phyloP scores from a whole-genome alignment of 2,329 filamentous ascomycete species.

The Penicillium freii region DNA sequence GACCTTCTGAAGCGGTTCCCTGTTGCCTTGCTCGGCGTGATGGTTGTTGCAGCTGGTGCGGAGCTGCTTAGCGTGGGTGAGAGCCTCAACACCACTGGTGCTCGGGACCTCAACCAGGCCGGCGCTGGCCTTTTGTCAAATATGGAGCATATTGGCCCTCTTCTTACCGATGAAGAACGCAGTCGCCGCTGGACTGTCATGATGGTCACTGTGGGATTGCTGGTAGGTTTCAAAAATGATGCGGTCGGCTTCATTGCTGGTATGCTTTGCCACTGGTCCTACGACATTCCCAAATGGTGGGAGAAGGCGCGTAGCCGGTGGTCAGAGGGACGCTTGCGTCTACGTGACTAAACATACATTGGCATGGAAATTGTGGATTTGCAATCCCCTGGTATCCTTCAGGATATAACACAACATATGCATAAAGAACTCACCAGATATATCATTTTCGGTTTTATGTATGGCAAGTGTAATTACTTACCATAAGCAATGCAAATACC shows the following conservation, averaged over 20 bases:
- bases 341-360: slow-evolving; percentile 8
- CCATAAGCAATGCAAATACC: not conserved
- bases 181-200: slow-evolving; percentile 82
- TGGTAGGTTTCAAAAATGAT: slow-evolving; percentile 86
- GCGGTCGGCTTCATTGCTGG: slow-evolving; percentile 82
- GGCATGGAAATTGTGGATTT: not conserved
- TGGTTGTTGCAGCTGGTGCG: slow-evolving; percentile 85
- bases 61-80: slow-evolving; percentile 85
- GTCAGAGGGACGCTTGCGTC: slow-evolving; percentile 33
- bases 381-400: not conserved
- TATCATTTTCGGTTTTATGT: not conserved
- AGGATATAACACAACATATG: not conserved
- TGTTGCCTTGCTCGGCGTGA: slow-evolving; percentile 72
- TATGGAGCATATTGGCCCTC: slow-evolving; percentile 39
- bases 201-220: slow-evolving; percentile 78
- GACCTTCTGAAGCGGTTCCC: slow-evolving; percentile 71
- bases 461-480: not conserved
- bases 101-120: slow-evolving; percentile 54
- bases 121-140: slow-evolving; percentile 21
- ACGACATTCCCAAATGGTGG: slow-evolving; percentile 44
- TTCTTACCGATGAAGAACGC: slow-evolving; percentile 64
- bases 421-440: not conserved
- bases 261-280: slow-evolving; percentile 72
- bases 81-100: slow-evolving; percentile 72
- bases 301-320: slow-evolving; percentile 28